Conservation (phyloP, 345 rosid species). For the Erucastrum elatum region DNA sequence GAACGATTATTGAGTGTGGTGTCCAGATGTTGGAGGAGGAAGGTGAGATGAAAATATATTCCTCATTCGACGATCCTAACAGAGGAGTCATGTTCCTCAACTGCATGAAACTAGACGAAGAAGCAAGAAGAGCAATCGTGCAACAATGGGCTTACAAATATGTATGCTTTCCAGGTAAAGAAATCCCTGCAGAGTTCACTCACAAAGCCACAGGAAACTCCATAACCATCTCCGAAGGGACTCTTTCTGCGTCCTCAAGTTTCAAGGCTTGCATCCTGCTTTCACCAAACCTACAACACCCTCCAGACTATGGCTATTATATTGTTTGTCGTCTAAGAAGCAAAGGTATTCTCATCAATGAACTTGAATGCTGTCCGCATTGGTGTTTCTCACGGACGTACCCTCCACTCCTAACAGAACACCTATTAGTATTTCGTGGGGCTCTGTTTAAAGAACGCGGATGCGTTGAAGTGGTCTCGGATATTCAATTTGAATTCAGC, state of each 20-base stretch:
- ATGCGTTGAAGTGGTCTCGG: background rate
- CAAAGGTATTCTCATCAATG: background rate
- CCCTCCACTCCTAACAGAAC: background rate
- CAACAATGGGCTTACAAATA: background rate
- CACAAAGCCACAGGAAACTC: background rate
- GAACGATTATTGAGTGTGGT: background rate
- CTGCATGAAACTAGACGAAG: background rate
- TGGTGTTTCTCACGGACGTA: too few species aligned
- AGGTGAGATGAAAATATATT: background rate
- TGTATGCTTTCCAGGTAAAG: background rate
- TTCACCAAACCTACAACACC: background rate
- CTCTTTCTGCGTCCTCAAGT: background rate
- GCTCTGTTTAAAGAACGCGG: background rate
- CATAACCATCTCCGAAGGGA: background rate
- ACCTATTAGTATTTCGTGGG: background rate
- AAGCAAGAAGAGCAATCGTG: background rate
- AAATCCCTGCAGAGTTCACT: background rate
- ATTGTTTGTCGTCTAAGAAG: slow-evolving; percentile 1
- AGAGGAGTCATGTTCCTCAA: background rate
- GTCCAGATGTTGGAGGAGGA: background rate
- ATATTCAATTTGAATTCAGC: background rate
- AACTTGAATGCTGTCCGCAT: background rate
- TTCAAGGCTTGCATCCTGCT: background rate
- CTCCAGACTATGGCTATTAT: too few species aligned
- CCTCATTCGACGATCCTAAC: background rate